These are phyloP conservation scores for Curvularia lunata DNA, from an alignment of 2,329 filamentous ascomycete species.

Conservation along the genomic window DNA sequence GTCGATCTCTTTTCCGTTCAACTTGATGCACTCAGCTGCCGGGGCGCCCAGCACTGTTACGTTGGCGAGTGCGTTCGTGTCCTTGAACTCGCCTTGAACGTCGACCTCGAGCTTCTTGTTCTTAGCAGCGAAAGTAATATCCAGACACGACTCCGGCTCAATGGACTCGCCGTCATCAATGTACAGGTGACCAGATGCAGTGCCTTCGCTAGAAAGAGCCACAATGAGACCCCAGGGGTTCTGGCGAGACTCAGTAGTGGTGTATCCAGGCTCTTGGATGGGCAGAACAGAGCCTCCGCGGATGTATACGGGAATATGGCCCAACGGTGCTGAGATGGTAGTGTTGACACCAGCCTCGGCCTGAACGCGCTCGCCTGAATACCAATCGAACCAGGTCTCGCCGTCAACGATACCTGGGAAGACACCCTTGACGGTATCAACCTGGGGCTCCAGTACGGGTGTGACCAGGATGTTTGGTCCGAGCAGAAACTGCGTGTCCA, in stretches of 20 bases:
- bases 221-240: conserved; percentile 72
- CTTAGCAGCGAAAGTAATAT: conserved; percentile 59
- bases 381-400: conserved; percentile 80
- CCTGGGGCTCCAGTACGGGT: conserved; percentile 69
- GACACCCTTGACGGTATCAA: conserved; percentile 67
- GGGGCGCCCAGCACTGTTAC: conserved; percentile 67
- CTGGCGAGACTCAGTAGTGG: conserved; percentile 66
- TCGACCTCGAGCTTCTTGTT: conserved; percentile 56
- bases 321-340: conserved; percentile 66
- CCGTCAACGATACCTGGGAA: conserved; percentile 70
- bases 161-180: conserved; percentile 77
- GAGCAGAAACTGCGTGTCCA: conserved; percentile 75
- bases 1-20: conserved; percentile 59
- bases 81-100: conserved; percentile 60
- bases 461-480: conserved; percentile 70
- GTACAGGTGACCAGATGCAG: conserved; percentile 69
- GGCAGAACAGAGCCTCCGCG: conserved; percentile 72
- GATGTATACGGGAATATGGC: conserved; percentile 74
- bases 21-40: conserved; percentile 45
- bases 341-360: conserved; percentile 62
- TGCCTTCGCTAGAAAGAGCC: conserved; percentile 62
- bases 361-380: conserved; percentile 65
- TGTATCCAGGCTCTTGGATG: conserved; percentile 71
- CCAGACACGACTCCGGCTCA: conserved; percentile 60
- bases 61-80: conserved; percentile 65